Evolutionary conservation across 1,284 basidiomycete species (phyloP), one percentile per base, ranked within the genome.

Genomic region (Tremellales sp.): DNA sequence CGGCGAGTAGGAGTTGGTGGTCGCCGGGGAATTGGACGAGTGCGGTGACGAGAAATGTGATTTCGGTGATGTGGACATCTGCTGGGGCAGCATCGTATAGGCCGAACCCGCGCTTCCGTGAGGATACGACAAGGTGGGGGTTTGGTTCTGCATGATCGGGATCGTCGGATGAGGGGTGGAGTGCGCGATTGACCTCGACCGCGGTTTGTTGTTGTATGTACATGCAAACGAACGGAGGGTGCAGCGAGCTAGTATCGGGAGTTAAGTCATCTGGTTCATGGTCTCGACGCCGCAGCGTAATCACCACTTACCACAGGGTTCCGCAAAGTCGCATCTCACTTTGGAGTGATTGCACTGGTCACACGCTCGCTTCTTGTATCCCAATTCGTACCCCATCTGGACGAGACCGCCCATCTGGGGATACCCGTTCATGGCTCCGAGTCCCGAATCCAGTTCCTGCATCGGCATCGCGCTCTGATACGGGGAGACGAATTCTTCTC

Each of bases 271-370:
- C 43, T 32, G 13, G 28, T 18, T 24, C 18, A n/a, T n/a, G n/a
- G n/a, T n/a, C n/a, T n/a, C n/a, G n/a, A 21, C 16, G 16, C 32
- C 50, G 6, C 18, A 18, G 9, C 25, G 28, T 16, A 28, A 18
- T 10, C 46, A 41, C 41, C 28, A 66, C 71, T 58, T 32, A 81
- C 84, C 61, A 61, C 87, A 91, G 1, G 87, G 87, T 61, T 85
- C 85, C 44, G 79, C 79, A 38, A 85, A 85, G 60, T 89, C 86
- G 60, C 87, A 92, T 0, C 85, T 83, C 8, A 89, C 76, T 60
- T 81, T 85, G 8, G 81, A 79, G 60, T 85, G 82, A 48, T 89
- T 86, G 63, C 87, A 91, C 61, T 90, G 86, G 69, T 90, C 87
- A 64, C 87, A 90, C 0, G 72, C 72, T 40, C 68, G 54, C 52